A percentile compares a stretch with the other conserved stretches of the same genome.
phyloP scores from a whole-genome alignment of 78 protist genomes.

The Kipferlia bialata region DNA sequence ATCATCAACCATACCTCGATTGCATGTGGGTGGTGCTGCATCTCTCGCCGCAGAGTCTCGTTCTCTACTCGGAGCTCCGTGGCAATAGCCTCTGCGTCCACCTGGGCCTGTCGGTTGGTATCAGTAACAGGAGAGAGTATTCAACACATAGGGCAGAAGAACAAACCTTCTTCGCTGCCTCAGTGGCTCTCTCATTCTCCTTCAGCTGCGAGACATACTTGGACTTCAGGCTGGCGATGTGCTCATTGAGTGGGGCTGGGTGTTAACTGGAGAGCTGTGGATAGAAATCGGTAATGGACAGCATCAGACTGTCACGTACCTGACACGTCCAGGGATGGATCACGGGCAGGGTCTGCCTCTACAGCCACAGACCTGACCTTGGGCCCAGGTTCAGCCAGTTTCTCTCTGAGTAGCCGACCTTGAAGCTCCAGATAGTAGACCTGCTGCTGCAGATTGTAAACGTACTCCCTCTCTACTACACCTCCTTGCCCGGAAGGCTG shows the following conservation, averaged over 20 bases:
- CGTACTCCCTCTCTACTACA: background rate
- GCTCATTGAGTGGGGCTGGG: background rate
- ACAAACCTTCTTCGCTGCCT: background rate
- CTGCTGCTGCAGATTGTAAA: background rate
- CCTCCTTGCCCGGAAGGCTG: too few species aligned
- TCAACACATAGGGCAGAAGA: too few species aligned
- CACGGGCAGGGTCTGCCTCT: background rate
- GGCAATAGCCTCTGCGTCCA: too few species aligned
- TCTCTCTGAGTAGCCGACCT: background rate
- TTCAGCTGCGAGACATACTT: background rate
- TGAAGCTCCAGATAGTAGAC: background rate
- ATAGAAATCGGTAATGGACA: too few species aligned
- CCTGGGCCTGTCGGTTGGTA: too few species aligned
- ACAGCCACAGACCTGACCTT: background rate
- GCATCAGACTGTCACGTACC: too few species aligned
- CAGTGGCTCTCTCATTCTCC: background rate
- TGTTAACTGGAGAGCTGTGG: too few species aligned
- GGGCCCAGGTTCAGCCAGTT: background rate
- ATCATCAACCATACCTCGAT: too few species aligned
- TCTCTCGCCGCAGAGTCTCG: background rate
- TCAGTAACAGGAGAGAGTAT: too few species aligned
- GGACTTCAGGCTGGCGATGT: background rate
- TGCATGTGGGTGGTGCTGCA: too few species aligned
- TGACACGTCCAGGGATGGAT: background rate
- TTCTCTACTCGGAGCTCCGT: background rate